phyloP scores from a whole-genome alignment of 2,329 filamentous ascomycete genomes.

The Aureobasidium sp. region DNA sequence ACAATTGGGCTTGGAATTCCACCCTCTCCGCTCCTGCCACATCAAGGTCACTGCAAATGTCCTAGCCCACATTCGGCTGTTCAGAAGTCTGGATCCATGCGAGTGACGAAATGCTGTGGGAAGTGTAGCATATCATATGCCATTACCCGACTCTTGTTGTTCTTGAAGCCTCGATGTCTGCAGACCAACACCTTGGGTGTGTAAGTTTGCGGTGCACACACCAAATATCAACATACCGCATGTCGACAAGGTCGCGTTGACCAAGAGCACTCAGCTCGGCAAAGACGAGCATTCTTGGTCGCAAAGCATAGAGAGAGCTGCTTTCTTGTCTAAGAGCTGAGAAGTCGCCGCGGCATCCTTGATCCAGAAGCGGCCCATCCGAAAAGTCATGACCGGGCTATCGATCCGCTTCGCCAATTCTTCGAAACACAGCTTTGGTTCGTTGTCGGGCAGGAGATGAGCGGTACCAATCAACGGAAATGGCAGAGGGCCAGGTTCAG shows the following conservation, averaged over 20 bases:
- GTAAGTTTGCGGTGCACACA: slow-evolving; percentile 45
- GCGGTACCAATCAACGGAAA: slow-evolving; percentile 42
- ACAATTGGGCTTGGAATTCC: not conserved
- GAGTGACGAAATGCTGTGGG: slow-evolving; percentile 45
- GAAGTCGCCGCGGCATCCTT: slow-evolving; percentile 39
- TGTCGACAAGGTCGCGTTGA: slow-evolving; percentile 36
- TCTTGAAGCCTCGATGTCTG: slow-evolving; percentile 51
- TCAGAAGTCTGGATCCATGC: slow-evolving; percentile 47
- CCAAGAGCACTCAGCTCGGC: slow-evolving; percentile 24
- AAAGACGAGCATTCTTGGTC: slow-evolving; percentile 41
- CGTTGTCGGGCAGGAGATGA: slow-evolving; percentile 28
- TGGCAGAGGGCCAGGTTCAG: slow-evolving; percentile 37
- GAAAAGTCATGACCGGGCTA: slow-evolving; percentile 42
- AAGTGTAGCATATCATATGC: slow-evolving; percentile 43
- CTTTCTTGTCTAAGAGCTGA: slow-evolving; percentile 42
- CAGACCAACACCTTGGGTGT: slow-evolving; percentile 46
- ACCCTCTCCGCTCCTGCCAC: not conserved
- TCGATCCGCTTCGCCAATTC: slow-evolving; percentile 39
- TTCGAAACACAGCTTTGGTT: slow-evolving; percentile 39
- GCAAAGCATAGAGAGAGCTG: slow-evolving; percentile 39
- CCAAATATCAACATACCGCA: slow-evolving; percentile 36
- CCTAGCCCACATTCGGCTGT: not conserved
- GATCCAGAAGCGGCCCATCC: slow-evolving; percentile 42
- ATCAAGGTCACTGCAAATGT: not conserved
- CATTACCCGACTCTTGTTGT: slow-evolving; percentile 52